Conservation (phyloP, 23 red algal species). For the Gracilaria gracilis region DNA sequence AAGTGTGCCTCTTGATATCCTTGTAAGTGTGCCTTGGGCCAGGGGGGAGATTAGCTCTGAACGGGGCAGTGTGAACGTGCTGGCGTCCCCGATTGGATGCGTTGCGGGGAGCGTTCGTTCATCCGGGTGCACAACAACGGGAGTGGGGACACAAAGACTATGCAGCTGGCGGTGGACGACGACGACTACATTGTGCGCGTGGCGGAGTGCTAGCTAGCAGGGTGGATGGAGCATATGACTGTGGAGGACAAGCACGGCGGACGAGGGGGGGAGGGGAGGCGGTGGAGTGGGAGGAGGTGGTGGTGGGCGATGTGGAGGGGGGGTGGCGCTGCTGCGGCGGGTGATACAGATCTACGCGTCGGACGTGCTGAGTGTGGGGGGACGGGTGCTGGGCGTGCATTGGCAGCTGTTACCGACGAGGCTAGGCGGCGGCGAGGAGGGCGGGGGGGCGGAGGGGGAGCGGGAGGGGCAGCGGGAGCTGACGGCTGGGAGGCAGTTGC, state of each 20-base stretch:
- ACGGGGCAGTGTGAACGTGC: slow-evolving; percentile 38
- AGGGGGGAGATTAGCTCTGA: slow-evolving; percentile 33
- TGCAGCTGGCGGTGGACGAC: slow-evolving; percentile 54
- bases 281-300: slow-evolving; percentile 6
- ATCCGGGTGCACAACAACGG: slow-evolving; percentile 38
- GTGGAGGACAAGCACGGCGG: slow-evolving; percentile 39
- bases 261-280: neutral
- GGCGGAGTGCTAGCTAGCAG: slow-evolving; percentile 5
- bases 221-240: slow-evolving; percentile 45
- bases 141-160: no score
- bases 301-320: no score
- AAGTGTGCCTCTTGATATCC: no score
- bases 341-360: neutral
- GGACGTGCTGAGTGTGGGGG: neutral
- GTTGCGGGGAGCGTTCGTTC: slow-evolving; percentile 32
- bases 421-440: no score
- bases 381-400: no score
- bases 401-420: no score
- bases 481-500: no score
- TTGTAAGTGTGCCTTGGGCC: neutral
- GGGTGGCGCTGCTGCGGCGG: neutral
- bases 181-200: slow-evolving; percentile 41
- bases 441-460: no score
- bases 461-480: no score
- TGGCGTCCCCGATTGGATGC: slow-evolving; percentile 41